These are phyloP conservation scores for Citrullus mucosospermus DNA, from an alignment of 306 rosid genomes.

Conservation along the genomic window DNA sequence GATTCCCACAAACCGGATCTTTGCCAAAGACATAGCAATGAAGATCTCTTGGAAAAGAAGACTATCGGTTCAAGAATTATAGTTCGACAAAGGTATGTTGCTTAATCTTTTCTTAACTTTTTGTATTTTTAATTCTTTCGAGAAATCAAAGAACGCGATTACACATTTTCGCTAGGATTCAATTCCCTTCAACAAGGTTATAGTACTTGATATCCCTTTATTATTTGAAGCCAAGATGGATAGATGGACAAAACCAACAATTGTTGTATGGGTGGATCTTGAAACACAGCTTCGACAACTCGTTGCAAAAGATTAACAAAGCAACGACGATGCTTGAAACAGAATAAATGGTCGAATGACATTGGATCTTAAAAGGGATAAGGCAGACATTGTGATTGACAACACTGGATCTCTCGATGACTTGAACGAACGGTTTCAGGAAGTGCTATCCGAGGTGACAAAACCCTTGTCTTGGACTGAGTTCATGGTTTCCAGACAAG, in stretches of 20 bases:
- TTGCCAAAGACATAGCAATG: too few relatives aligned
- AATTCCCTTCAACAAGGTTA: constrained; percentile 23
- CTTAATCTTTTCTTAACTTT: too few relatives aligned
- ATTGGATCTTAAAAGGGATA: constrained; percentile 42
- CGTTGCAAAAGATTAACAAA: constrained; percentile 40
- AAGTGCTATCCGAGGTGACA: constrained; percentile 39
- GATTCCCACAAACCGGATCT: too few relatives aligned
- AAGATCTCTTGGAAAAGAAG: too few relatives aligned
- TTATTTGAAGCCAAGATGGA: constrained; percentile 80
- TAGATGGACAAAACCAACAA: constrained; percentile 66
- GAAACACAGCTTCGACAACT: constrained; percentile 63
- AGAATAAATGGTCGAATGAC: constrained; percentile 71
- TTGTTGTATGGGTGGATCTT: constrained; percentile 83
- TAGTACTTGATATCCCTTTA: constrained; percentile 73
- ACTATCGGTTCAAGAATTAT: too few relatives aligned
- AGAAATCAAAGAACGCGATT: too few relatives aligned
- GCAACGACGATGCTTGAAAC: constrained; percentile 50
- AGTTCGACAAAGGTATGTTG: too few relatives aligned
- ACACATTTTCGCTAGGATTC: too few relatives aligned
- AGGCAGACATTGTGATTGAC: constrained; percentile 60
- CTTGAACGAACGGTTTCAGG: constrained; percentile 41
- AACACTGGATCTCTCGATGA: constrained; percentile 69
- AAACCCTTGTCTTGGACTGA: constrained; percentile 67
- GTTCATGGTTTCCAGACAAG: constrained; percentile 58
- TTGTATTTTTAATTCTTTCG: too few relatives aligned